Conservation (phyloP, 2,329 filamentous ascomycete genomes). For the Allantophomopsis cytisporea region DNA sequence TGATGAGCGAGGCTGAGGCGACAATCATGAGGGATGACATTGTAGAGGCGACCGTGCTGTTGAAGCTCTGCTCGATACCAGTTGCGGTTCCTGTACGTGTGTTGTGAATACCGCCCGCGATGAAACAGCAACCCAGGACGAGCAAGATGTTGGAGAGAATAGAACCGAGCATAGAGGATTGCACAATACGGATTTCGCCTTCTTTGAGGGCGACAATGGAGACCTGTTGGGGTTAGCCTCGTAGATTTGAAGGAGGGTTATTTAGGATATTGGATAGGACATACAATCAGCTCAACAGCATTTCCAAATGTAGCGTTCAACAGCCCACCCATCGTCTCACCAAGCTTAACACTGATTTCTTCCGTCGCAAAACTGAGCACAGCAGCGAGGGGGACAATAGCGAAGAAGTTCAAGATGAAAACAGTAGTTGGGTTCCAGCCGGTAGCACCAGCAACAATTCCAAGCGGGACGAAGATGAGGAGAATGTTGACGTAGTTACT, state of each 20-base stretch:
- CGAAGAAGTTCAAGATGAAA: slow-evolving; percentile 45
- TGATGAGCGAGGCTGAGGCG: slow-evolving; percentile 61
- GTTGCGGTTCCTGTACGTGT: slow-evolving; percentile 39
- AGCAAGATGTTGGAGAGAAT: slow-evolving; percentile 91
- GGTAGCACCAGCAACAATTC: slow-evolving; percentile 49
- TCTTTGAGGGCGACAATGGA: slow-evolving; percentile 82
- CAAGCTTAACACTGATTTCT: slow-evolving; percentile 38
- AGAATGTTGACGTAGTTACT: slow-evolving; percentile 57
- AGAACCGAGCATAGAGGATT: slow-evolving; percentile 92
- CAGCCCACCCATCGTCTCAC: slow-evolving; percentile 41
- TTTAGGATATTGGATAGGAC: slow-evolving; percentile 7
- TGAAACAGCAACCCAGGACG: slow-evolving; percentile 70
- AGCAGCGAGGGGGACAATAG: slow-evolving; percentile 40
- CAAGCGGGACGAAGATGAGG: slow-evolving; percentile 63
- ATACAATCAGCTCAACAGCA: slow-evolving; percentile 43
- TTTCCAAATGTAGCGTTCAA: slow-evolving; percentile 35
- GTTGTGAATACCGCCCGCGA: slow-evolving; percentile 58
- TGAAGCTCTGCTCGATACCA: slow-evolving; percentile 57
- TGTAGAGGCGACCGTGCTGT: slow-evolving; percentile 65
- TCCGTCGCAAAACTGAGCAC: slow-evolving; percentile 43
- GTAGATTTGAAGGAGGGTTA: not conserved
- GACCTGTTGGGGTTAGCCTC: slow-evolving; percentile 37
- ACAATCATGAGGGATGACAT: slow-evolving; percentile 50
- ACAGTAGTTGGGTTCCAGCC: slow-evolving; percentile 36
- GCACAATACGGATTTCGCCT: slow-evolving; percentile 87